phyloP scores from a whole-genome alignment of 169 alveolate genomes.

The Plasmodium relictum region DNA sequence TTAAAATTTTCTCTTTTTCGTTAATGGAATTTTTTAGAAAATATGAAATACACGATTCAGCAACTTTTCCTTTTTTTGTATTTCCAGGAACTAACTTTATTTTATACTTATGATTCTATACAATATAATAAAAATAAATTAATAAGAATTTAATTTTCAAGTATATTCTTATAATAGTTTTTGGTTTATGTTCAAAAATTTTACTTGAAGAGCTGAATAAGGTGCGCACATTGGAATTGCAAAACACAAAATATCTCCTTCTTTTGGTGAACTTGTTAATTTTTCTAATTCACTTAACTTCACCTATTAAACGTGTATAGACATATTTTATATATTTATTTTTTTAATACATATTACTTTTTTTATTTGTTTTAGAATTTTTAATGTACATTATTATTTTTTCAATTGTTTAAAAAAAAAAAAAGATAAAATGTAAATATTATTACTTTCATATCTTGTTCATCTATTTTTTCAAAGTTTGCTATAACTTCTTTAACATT shows the following conservation, averaged over 20 bases:
- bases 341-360: neutral
- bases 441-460: slow-evolving; percentile 58
- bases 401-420: neutral
- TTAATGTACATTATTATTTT: neutral
- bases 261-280: slow-evolving; percentile 42
- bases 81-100: slow-evolving; percentile 85
- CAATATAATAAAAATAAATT: slow-evolving; percentile 3
- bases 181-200: neutral
- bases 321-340: slow-evolving; percentile 3
- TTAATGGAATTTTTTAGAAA: slow-evolving; percentile 37
- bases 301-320: slow-evolving; percentile 8
- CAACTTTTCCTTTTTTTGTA: slow-evolving; percentile 85
- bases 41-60: slow-evolving; percentile 69
- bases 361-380: neutral
- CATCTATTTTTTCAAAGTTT: slow-evolving; percentile 59
- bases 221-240: slow-evolving; percentile 77
- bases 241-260: slow-evolving; percentile 38
- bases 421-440: neutral
- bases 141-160: neutral
- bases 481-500: slow-evolving; percentile 28
- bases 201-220: slow-evolving; percentile 64
- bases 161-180: neutral
- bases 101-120: slow-evolving; percentile 46
- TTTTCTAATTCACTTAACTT: slow-evolving; percentile 59
- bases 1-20: slow-evolving; percentile 55